These are phyloP conservation scores for Kazachstania sp. DNA, from an alignment of 1,139 yeast species.

Conservation along the genomic window DNA sequence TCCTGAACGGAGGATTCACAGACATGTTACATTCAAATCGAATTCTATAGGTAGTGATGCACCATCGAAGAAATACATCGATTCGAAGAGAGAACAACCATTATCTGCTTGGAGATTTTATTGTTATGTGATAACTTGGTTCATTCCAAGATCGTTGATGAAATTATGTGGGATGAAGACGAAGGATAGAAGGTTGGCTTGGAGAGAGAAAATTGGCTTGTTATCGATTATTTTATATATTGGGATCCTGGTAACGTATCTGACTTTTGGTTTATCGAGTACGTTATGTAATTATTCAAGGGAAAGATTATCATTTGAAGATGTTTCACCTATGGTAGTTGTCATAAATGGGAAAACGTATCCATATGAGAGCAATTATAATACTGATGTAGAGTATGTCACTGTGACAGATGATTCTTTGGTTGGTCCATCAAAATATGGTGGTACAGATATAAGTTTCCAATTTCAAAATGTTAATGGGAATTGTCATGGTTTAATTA, in stretches of 20 bases:
- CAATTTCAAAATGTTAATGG: slow-evolving; percentile 94
- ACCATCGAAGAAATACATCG: neutral
- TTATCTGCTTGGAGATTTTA: slow-evolving; percentile 69
- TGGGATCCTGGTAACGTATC: slow-evolving; percentile 73
- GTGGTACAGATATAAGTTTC: slow-evolving; percentile 82
- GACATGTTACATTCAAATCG: neutral
- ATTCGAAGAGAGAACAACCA: neutral
- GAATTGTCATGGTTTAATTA: slow-evolving; percentile 72
- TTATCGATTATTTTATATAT: slow-evolving; percentile 63
- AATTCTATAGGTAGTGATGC: neutral
- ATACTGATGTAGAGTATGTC: neutral
- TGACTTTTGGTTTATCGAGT: slow-evolving; percentile 86
- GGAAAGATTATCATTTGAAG: slow-evolving; percentile 48
- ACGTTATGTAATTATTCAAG: slow-evolving; percentile 61
- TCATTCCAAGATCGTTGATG: slow-evolving; percentile 81
- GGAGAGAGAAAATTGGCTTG: slow-evolving; percentile 93
- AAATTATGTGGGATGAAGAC: slow-evolving; percentile 65
- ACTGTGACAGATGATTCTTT: slow-evolving; percentile 51
- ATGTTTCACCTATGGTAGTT: slow-evolving; percentile 51
- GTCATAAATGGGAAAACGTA: slow-evolving; percentile 78
- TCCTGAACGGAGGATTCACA: neutral
- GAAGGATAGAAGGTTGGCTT: slow-evolving; percentile 80
- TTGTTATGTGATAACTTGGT: slow-evolving; percentile 73
- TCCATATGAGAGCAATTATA: slow-evolving; percentile 11
- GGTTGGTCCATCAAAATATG: slow-evolving; percentile 81